These are phyloP conservation scores for Zychaea mexicana DNA, from an alignment of 371 early-diverging fungal species.

Conservation along the genomic window DNA sequence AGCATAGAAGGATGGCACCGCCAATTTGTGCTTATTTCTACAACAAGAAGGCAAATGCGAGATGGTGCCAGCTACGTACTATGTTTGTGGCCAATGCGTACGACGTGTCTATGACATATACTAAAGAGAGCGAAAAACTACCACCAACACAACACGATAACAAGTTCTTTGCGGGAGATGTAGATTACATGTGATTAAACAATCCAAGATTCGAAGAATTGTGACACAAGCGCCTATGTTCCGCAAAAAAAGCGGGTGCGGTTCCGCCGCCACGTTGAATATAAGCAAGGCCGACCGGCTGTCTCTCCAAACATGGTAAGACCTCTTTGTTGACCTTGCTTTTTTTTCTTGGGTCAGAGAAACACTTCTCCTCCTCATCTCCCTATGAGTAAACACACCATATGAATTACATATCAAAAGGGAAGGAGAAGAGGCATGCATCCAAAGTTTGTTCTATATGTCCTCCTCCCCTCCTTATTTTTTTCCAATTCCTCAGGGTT, in stretches of 20 bases:
- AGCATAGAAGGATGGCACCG: too few species aligned
- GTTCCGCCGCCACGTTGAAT: neutral
- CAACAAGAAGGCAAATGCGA: too few species aligned
- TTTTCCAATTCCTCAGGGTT: too few species aligned
- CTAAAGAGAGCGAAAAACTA: neutral
- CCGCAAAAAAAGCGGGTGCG: neutral
- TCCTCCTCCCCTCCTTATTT: too few species aligned
- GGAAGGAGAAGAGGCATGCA: too few species aligned
- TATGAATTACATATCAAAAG: neutral
- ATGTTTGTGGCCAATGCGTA: conserved; percentile 5
- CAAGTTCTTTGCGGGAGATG: too few species aligned
- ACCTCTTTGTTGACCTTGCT: neutral
- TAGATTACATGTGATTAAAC: neutral
- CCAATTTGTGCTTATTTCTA: too few species aligned
- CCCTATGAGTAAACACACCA: neutral
- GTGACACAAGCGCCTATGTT: conserved; percentile 1
- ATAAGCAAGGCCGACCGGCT: neutral
- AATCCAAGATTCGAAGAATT: neutral
- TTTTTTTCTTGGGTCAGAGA: neutral
- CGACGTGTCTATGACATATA: neutral
- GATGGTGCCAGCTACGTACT: neutral
- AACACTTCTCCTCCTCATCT: too few species aligned
- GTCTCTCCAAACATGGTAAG: conserved; percentile 2
- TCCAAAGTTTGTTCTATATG: too few species aligned
- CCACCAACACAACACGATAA: too few species aligned